A percentile compares a stretch with the other conserved stretches of the same genome.
These are phyloP conservation scores for Tetrapisispora iriomotensis DNA, from an alignment of 805 yeast species.

Conservation along the genomic window DNA sequence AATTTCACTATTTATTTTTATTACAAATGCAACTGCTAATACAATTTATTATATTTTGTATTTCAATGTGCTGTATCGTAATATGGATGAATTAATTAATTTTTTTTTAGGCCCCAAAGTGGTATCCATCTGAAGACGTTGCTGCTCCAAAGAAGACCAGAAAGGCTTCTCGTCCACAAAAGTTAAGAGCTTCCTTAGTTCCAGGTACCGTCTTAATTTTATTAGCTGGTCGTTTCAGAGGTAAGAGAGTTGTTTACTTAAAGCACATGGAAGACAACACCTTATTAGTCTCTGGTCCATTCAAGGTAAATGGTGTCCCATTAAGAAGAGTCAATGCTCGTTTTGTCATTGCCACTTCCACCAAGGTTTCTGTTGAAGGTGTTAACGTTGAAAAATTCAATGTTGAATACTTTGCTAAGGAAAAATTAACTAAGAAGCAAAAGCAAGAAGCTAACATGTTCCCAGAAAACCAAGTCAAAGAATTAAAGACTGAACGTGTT, in stretches of 20 bases:
- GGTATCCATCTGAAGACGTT: conserved; percentile 90
- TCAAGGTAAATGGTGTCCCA: conserved; percentile 99
- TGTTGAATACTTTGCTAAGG: conserved; percentile 94
- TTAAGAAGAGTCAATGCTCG: conserved; percentile 98
- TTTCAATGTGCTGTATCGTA: no score
- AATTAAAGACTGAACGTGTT: conserved; percentile 85
- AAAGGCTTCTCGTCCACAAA: conserved; percentile 87
- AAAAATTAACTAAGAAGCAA: conserved; percentile 71
- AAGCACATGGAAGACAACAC: conserved; percentile 97
- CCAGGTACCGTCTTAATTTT: conserved; percentile 97
- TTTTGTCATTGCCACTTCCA: conserved; percentile 98
- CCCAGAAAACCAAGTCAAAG: conserved; percentile 70
- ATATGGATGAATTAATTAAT: background rate
- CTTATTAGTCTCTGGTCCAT: conserved; percentile 94
- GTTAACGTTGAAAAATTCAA: conserved; percentile 86
- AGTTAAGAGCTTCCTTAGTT: conserved; percentile 88
- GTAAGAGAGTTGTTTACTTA: conserved; percentile 98
- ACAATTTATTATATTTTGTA: no score
- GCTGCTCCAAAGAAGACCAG: conserved; percentile 82
- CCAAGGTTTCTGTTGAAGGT: conserved; percentile 69
- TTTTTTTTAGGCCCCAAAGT: conserved; percentile 58
- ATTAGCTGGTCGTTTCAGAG: conserved; percentile 99
- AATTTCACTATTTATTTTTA: no score
- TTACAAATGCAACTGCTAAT: no score
- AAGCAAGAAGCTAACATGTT: conserved; percentile 91